Conservation (phyloP, 2,329 filamentous ascomycete genomes). For the Aureobasidium zeae region DNA sequence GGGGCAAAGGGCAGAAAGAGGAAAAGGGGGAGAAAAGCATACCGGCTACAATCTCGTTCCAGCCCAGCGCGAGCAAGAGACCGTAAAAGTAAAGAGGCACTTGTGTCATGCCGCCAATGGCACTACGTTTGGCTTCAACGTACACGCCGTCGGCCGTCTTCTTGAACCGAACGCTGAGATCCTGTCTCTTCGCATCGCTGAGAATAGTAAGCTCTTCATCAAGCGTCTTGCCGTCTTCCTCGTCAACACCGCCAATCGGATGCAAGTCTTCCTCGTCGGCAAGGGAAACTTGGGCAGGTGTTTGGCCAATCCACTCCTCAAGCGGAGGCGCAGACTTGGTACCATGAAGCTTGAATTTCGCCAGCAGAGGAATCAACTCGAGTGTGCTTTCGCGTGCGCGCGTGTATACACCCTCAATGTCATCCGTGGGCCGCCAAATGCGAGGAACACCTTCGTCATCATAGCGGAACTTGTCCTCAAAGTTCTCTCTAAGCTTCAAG, state of each 20-base stretch:
- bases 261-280: constrained; percentile 84
- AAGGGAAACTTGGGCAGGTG: constrained; percentile 62
- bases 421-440: constrained; percentile 93
- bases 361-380: constrained; percentile 78
- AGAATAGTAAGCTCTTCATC: constrained; percentile 97
- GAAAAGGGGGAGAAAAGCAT: constrained; percentile 24
- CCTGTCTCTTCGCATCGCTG: constrained; percentile 78
- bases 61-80: constrained; percentile 80
- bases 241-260: constrained; percentile 88
- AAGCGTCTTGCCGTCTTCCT: constrained; percentile 76
- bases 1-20: neutral
- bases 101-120: constrained; percentile 89
- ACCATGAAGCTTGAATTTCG: constrained; percentile 67
- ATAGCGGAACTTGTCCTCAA: constrained; percentile 98
- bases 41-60: constrained; percentile 97
- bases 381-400: constrained; percentile 86
- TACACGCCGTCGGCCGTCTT: constrained; percentile 97
- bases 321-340: constrained; percentile 74
- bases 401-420: constrained; percentile 94
- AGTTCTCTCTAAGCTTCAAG: constrained; percentile 92
- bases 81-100: constrained; percentile 93
- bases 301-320: constrained; percentile 68
- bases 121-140: constrained; percentile 93
- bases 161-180: constrained; percentile 91
- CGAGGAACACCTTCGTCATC: constrained; percentile 89